A percentile compares a stretch with the other conserved stretches of the same genome.
Conservation (phyloP, 495 filamentous ascomycete species). For the Neurospora sublineolata region DNA sequence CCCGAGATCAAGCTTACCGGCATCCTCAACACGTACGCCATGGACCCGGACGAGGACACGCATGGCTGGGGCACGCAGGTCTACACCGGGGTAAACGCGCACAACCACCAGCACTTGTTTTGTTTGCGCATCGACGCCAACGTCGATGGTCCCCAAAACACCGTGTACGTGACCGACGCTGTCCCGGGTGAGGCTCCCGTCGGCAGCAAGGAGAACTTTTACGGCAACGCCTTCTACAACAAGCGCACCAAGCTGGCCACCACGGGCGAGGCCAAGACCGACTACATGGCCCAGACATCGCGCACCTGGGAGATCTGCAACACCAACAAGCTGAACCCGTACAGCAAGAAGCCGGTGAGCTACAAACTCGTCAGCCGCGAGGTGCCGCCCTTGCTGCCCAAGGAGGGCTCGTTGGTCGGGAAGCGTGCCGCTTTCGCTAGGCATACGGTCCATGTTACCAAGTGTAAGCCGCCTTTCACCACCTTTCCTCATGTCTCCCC, state of each 20-base stretch:
- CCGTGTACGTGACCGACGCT: constrained; percentile 74
- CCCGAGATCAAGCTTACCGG: constrained; percentile 93
- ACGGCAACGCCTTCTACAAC: constrained; percentile 93
- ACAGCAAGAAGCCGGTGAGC: constrained; percentile 74
- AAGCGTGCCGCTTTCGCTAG: constrained; percentile 86
- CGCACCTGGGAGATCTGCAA: constrained; percentile 92
- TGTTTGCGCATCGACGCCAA: constrained; percentile 84
- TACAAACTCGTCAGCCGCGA: constrained; percentile 91
- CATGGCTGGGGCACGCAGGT: constrained; percentile 90
- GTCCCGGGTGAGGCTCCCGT: constrained; percentile 53
- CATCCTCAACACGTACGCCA: constrained; percentile 85
- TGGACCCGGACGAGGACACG: constrained; percentile 75
- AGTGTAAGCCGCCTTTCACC: constrained; percentile 45
- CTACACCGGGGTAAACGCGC: constrained; percentile 48
- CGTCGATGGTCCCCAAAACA: constrained; percentile 79
- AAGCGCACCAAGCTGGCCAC: constrained; percentile 74
- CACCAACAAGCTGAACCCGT: constrained; percentile 68
- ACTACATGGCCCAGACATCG: constrained; percentile 69
- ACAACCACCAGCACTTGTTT: constrained; percentile 95
- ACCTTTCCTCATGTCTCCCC: not conserved
- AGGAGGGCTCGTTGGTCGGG: constrained; percentile 77
- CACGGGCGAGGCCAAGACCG: constrained; percentile 56
- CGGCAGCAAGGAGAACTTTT: constrained; percentile 71
- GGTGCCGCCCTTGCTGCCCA: constrained; percentile 68
- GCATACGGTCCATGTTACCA: constrained; percentile 85